Base-by-base conservation (phyloP, 2,329 filamentous ascomycete genomes). In the Hypomyces perniciosus region DNA sequence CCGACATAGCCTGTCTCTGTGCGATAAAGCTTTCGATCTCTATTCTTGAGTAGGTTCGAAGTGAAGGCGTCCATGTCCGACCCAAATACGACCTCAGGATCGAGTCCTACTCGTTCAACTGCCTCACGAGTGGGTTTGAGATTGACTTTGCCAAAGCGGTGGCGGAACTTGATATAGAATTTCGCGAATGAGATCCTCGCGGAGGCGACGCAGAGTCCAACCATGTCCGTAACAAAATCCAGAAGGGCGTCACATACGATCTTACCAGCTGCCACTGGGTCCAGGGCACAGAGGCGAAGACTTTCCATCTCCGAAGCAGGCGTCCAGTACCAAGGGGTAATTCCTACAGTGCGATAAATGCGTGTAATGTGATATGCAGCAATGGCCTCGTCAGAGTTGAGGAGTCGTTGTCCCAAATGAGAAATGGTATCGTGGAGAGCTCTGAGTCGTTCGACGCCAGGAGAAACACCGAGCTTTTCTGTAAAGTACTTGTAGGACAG, bases 1-100 rank as follows among this genome's bases (percentile, higher is more conserved):
- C 66, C 67, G 8, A 68, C 50, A 39, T 59, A 56, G 3, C 65
- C 64, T 5, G 51, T 55, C 2, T 55, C 49, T 4, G 66, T 68
- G 8, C 62, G 40, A 48, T 62, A 69, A 13, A 66, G 37, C 39
- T 50, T 60, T 42, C 57, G 54, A 5, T 54, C 53, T 2, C 37
- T 28, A 26, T 59, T 60, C 20, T 53, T 61, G 13, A 55, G 34
- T 26, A 64, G n/a, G 26, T 56, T 57, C 5, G 43, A 28, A 2
- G 34, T 44, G 13, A 62, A 56, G 2, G 48, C 31, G n/a, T 12
- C 28, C 47, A 57, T 49, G 30, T 58, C 54, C 1, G 20, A 9
- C 4, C 50, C 44, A 8, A 39, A 12, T 4, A 46, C 37, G n/a
- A 54, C 9, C 6, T 44, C 28, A 2, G 53, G 37, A n/a, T 57